Conservation (phyloP, 768 basidiomycete species). For the Baorangia bicolor region DNA sequence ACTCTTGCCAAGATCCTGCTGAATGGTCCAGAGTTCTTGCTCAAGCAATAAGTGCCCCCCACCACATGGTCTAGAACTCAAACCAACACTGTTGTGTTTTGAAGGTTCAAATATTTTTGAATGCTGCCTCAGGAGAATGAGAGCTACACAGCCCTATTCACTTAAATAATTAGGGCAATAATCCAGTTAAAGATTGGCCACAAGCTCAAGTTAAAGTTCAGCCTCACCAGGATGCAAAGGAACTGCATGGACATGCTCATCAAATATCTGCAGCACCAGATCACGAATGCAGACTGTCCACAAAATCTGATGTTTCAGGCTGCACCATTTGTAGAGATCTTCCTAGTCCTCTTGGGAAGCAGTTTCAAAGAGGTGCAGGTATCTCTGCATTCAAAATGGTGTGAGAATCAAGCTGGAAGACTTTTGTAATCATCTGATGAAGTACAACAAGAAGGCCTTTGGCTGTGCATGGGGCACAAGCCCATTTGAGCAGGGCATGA, state of each 20-base stretch:
- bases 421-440: too few species aligned
- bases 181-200: neutral
- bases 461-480: neutral
- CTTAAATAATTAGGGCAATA: slow-evolving; percentile 5
- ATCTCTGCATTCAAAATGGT: neutral
- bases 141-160: neutral
- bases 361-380: slow-evolving; percentile 6
- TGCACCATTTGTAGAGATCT: neutral
- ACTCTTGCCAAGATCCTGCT: slow-evolving; percentile 1
- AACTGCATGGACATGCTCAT: neutral
- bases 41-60: neutral
- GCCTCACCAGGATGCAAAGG: neutral
- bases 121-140: neutral
- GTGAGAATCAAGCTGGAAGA: neutral
- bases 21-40: neutral
- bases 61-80: neutral
- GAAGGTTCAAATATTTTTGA: neutral
- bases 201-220: neutral
- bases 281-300: neutral
- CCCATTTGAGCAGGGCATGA: slow-evolving; percentile 4
- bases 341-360: neutral
- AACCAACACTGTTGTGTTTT: neutral
- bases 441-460: neutral
- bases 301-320: slow-evolving; percentile 5
- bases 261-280: neutral